Evolutionary conservation across 2,329 filamentous ascomycete species (phyloP).

Genomic region (Tolypocladium inflatum): DNA sequence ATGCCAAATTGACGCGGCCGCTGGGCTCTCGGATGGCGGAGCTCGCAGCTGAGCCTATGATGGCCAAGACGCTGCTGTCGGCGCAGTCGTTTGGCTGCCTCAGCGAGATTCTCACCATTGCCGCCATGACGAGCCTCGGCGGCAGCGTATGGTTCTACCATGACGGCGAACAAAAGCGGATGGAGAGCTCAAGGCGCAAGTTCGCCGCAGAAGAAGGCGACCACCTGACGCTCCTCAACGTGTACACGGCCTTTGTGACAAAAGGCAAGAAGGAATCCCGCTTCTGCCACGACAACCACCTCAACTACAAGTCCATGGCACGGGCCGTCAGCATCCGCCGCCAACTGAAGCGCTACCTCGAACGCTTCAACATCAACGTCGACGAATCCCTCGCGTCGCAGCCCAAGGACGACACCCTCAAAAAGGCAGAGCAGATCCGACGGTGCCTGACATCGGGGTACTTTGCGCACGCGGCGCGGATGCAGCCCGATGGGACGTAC

Average conservation of each 20-base stretch:
- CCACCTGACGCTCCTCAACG: conserved; percentile 83
- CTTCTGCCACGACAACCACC: conserved; percentile 78
- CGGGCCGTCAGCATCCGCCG: conserved; percentile 77
- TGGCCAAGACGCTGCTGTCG: conserved; percentile 76
- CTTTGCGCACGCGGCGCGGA: conserved; percentile 86
- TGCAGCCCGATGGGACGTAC: conserved; percentile 90
- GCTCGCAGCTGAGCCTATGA: conserved; percentile 88
- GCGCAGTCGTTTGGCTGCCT: conserved; percentile 69
- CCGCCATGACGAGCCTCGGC: conserved; percentile 85
- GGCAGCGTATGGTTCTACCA: conserved; percentile 76
- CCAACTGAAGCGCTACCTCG: conserved; percentile 79
- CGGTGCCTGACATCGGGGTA: conserved; percentile 83
- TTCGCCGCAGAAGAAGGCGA: conserved; percentile 93
- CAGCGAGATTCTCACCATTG: conserved; percentile 80
- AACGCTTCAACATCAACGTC: conserved; percentile 67
- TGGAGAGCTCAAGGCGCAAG: conserved; percentile 65
- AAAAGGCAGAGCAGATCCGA: conserved; percentile 62
- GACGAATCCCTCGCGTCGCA: conserved; percentile 48
- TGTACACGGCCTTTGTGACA: conserved; percentile 82
- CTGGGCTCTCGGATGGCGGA: conserved; percentile 90
- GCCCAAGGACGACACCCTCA: conserved; percentile 16
- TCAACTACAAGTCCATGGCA: conserved; percentile 79
- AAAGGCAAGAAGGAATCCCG: conserved; percentile 72
- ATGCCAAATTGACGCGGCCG: conserved; percentile 82
- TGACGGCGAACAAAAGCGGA: conserved; percentile 64